These are phyloP conservation scores for Gossypium gossypioides DNA, from an alignment of 441 rosid species.

Conservation along the genomic window DNA sequence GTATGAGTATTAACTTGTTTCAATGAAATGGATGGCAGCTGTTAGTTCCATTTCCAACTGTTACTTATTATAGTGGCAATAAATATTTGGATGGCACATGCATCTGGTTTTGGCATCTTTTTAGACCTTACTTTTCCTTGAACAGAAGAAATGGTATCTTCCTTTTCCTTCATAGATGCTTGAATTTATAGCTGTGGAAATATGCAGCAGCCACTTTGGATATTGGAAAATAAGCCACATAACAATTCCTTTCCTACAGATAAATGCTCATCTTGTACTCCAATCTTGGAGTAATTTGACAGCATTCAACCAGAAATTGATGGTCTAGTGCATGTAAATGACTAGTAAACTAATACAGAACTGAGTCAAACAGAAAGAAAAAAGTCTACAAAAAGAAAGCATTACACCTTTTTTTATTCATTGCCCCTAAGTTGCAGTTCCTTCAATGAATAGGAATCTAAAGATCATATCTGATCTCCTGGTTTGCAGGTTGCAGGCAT, in stretches of 20 bases:
- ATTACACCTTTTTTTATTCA: background rate
- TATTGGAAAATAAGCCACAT: conserved; percentile 3
- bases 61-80: background rate
- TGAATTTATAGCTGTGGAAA: conserved; percentile 2
- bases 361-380: background rate
- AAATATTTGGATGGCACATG: background rate
- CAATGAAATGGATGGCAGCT: background rate
- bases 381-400: background rate
- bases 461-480: background rate
- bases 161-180: background rate
- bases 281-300: conserved; percentile 1
- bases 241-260: background rate
- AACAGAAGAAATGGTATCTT: background rate
- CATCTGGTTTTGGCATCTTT: conserved; percentile 11
- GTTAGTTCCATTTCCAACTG: background rate
- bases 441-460: background rate
- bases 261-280: background rate
- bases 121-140: background rate
- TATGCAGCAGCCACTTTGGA: conserved; percentile 4
- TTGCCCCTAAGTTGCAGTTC: background rate
- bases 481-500: background rate
- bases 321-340: background rate
- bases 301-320: background rate
- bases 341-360: background rate
- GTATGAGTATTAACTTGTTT: background rate